Evolutionary conservation across 192 early-diverging fungal genomes (phyloP).

Genomic region (Coemansia sp.): DNA sequence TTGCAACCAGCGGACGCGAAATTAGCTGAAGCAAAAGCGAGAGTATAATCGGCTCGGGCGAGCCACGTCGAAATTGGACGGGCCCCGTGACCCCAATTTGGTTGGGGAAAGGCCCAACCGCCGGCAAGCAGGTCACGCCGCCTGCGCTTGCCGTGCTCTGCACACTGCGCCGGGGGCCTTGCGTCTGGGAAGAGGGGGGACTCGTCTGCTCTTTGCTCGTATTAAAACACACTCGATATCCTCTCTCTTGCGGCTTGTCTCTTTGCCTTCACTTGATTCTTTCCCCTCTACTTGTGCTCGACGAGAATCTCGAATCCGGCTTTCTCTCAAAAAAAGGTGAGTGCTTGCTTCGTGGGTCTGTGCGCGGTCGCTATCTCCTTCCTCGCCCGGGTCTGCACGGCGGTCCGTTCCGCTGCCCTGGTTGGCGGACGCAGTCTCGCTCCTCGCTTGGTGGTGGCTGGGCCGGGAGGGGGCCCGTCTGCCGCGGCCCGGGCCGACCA

Average conservation of each 20-base stretch:
- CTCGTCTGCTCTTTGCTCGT: not conserved
- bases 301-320: too few species aligned
- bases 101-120: slow-evolving; percentile 20
- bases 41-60: slow-evolving; percentile 2
- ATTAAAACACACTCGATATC: not conserved
- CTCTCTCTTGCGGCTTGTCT: not conserved
- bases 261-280: not conserved
- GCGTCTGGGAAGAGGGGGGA: slow-evolving; percentile 3
- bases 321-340: too few species aligned
- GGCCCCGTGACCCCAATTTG: slow-evolving; percentile 31
- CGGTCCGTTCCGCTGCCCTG: too few species aligned
- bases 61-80: not conserved
- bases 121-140: slow-evolving; percentile 2
- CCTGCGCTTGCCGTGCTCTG: not conserved
- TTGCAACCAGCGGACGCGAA: not conserved
- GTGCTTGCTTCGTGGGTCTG: too few species aligned
- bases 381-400: too few species aligned
- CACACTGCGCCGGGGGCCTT: not conserved
- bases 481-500: too few species aligned
- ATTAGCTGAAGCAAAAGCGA: not conserved
- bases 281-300: too few species aligned
- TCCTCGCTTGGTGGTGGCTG: too few species aligned
- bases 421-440: too few species aligned
- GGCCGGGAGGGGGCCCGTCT: too few species aligned
- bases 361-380: too few species aligned